A percentile compares a stretch with the other conserved stretches of the same genome.
Conservation (phyloP, 768 basidiomycete species). For the Hygrophorus russula region DNA sequence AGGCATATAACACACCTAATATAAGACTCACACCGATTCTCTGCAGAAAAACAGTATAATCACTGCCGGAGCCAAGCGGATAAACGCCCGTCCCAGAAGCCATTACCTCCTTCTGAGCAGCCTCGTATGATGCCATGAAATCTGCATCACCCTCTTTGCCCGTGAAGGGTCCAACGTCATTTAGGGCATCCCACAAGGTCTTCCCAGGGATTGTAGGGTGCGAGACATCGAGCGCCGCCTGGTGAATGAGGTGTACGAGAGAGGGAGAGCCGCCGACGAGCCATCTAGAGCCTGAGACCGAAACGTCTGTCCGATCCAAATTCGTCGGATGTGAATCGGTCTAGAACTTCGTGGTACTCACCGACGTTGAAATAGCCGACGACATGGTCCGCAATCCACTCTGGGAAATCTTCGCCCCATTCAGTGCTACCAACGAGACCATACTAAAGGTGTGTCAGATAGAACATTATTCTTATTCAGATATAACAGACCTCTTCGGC, state of each 20-base stretch:
- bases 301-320: constrained; percentile 31
- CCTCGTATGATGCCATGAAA: constrained; percentile 9
- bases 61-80: constrained; percentile 79
- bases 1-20: background rate
- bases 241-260: constrained; percentile 62
- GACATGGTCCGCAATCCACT: constrained; percentile 70
- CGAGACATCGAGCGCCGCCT: constrained; percentile 57
- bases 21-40: constrained; percentile 34
- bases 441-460: constrained; percentile 19
- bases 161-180: constrained; percentile 45
- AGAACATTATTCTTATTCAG: constrained; percentile 9
- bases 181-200: constrained; percentile 70
- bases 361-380: constrained; percentile 81
- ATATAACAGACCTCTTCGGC: constrained; percentile 35
- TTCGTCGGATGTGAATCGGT: constrained; percentile 4
- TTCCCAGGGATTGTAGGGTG: constrained; percentile 57
- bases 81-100: constrained; percentile 31
- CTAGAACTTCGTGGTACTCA: constrained; percentile 15
- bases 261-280: constrained; percentile 61
- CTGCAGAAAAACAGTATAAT: constrained; percentile 89
- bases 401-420: constrained; percentile 85
- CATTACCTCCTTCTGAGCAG: constrained; percentile 19
- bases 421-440: constrained; percentile 83
- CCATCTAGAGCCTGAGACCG: constrained; percentile 54
- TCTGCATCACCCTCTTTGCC: background rate